Evolutionary conservation across 2,329 filamentous ascomycete species (phyloP).

Genomic region (Penicillium aurantiogriseum): DNA sequence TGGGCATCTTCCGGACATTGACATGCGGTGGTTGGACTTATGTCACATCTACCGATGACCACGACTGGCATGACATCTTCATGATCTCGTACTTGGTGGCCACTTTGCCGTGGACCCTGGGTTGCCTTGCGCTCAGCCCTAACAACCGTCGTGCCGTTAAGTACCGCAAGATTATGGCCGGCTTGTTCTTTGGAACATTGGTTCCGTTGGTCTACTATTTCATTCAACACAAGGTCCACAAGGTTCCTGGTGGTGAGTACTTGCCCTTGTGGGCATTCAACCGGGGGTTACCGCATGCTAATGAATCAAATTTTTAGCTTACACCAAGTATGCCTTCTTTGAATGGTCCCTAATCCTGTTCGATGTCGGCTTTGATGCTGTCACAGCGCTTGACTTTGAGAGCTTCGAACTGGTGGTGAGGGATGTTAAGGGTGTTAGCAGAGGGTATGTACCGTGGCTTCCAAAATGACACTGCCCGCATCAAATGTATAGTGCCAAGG

Average conservation of each 20-base stretch:
- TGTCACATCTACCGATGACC: conserved; percentile 95
- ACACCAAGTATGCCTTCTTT: conserved; percentile 96
- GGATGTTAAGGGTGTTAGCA: conserved; percentile 85
- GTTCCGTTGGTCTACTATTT: conserved; percentile 94
- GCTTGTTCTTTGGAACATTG: conserved; percentile 84
- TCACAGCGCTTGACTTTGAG: conserved; percentile 88
- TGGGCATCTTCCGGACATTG: conserved; percentile 82
- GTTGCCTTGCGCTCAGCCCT: conserved; percentile 84
- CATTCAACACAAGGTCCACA: conserved; percentile 97
- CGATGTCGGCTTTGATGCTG: conserved; percentile 93
- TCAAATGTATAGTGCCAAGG: conserved; percentile 52
- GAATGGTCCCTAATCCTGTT: conserved; percentile 95
- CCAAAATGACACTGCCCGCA: conserved; percentile 66
- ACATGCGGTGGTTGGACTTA: conserved; percentile 99
- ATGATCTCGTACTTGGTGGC: conserved; percentile 98
- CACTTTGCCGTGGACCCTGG: conserved; percentile 91
- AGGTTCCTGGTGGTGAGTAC: conserved; percentile 78
- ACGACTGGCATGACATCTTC: conserved; percentile 98
- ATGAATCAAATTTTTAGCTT: conserved; percentile 59
- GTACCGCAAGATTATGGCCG: conserved; percentile 81
- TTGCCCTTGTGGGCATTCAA: background rate
- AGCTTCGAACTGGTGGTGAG: conserved; percentile 83
- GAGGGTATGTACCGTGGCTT: conserved; percentile 98
- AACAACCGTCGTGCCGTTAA: conserved; percentile 78
- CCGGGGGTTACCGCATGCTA: background rate